Base-by-base conservation (phyloP, 1,284 basidiomycete species). In the Mixia osmundae region DNA sequence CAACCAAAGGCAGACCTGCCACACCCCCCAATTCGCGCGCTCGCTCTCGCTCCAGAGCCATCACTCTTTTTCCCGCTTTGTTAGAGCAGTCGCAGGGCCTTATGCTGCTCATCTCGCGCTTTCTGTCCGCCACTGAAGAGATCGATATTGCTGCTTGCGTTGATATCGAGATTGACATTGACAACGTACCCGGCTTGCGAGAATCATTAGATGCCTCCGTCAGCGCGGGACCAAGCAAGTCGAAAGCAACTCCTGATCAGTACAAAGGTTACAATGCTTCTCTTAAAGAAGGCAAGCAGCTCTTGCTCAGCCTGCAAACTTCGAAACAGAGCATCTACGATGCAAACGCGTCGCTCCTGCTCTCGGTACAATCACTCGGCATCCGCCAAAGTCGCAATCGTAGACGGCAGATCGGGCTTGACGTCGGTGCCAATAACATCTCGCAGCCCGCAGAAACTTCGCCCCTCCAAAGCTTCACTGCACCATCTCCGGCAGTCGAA, bases 61-160 rank as follows among this genome's bases (percentile, higher is more conserved):
- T 20, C 10, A 35, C 35, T 25, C 21, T 35, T 5, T 22, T 39
- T n/a, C 36, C 40, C 1, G 39, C 36, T 11, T 16, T 42, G 6
- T 15, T 37, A 15, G 14, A 18, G 5, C 40, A 39, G 8, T 16
- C 30, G 3, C 33, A 39, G 11, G 19, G 33, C 12, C 35, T 48
- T 14, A 37, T 43, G 12, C 25, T 20, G 4, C 24, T 33, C 12
- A 38, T 54, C 8, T 43, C 44, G 5, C 52, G 61, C 6, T 65
- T 74, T 36, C 57, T 79, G 22, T 53, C 57, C 4, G 62, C 66
- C 33, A 61, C 72, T 24, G 63, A 68, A 16, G 68, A 75, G 46
- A 62, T 80, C 39, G 71, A 79, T 52, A 57, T 82, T 33, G 75
- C 75, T 16, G 65, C 78, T 36, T 74, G 76, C 44, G 66, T 78